Conservation (phyloP, 805 yeast genomes). For the Saccharomycopsis sp. region DNA sequence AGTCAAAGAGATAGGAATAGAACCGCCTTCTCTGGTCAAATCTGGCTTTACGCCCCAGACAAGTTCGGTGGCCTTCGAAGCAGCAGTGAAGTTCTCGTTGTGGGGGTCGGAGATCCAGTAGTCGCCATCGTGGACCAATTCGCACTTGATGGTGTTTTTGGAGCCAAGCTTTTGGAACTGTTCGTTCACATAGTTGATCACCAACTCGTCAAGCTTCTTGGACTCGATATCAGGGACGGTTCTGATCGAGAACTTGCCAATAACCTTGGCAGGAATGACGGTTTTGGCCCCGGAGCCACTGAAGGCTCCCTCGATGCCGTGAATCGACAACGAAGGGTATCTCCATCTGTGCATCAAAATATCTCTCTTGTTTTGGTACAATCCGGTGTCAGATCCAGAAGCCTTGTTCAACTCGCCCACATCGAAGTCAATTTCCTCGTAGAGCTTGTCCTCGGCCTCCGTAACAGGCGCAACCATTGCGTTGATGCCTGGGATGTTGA, state of each 20-base stretch:
- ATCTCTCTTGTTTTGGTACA: conserved; percentile 69
- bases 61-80: conserved; percentile 84
- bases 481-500: conserved; percentile 76
- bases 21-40: conserved; percentile 98
- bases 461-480: conserved; percentile 96
- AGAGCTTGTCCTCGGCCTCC: conserved; percentile 66
- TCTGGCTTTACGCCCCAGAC: conserved; percentile 97
- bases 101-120: conserved; percentile 96
- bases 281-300: conserved; percentile 95
- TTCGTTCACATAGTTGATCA: conserved; percentile 59
- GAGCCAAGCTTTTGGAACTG: conserved; percentile 64
- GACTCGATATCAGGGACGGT: conserved; percentile 94
- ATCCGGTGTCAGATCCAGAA: conserved; percentile 78
- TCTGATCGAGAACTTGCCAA: conserved; percentile 93
- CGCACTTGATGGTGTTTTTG: conserved; percentile 66
- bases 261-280: conserved; percentile 91
- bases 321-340: conserved; percentile 90
- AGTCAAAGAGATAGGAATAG: conserved; percentile 93
- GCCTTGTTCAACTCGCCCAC: conserved; percentile 82
- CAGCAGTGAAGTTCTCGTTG: conserved; percentile 90
- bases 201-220: conserved; percentile 68
- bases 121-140: conserved; percentile 87
- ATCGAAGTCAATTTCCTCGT: conserved; percentile 80
- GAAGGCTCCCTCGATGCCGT: conserved; percentile 98
- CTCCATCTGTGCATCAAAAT: conserved; percentile 99